Conservation (phyloP, 768 basidiomycete genomes). For the Exsudoporus frostii region DNA sequence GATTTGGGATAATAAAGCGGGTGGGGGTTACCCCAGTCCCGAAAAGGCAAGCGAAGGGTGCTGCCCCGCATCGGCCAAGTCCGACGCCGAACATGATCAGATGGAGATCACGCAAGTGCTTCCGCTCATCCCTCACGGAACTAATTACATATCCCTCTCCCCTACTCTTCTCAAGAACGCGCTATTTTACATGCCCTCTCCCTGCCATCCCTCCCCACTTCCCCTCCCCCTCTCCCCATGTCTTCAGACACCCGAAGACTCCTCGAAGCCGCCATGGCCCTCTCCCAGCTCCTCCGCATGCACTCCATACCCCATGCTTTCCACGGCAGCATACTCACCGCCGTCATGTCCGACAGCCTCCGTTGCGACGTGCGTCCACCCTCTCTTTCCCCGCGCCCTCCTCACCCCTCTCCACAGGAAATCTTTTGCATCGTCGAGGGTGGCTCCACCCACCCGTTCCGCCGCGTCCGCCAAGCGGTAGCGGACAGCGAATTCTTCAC, state of each 20-base stretch:
- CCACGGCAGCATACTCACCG: slow-evolving; percentile 70
- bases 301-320: slow-evolving; percentile 74
- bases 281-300: slow-evolving; percentile 60
- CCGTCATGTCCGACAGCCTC: slow-evolving; percentile 62
- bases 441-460: slow-evolving; percentile 70
- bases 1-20: slow-evolving; percentile 21
- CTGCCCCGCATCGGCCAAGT: slow-evolving; percentile 25
- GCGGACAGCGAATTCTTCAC: slow-evolving; percentile 62
- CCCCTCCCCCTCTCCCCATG: slow-evolving; percentile 39
- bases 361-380: slow-evolving; percentile 57
- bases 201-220: slow-evolving; percentile 25
- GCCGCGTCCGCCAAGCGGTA: slow-evolving; percentile 75
- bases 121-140: slow-evolving; percentile 40
- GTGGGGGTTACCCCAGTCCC: slow-evolving; percentile 18
- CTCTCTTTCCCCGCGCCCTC: not conserved
- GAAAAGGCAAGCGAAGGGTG: not conserved
- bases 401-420: slow-evolving; percentile 50
- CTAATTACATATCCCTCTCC: slow-evolving; percentile 49
- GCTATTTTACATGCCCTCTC: slow-evolving; percentile 52
- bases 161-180: slow-evolving; percentile 38
- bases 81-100: slow-evolving; percentile 13
- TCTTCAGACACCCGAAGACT: slow-evolving; percentile 66
- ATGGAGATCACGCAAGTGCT: not conserved
- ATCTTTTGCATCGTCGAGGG: slow-evolving; percentile 83
- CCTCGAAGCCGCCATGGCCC: slow-evolving; percentile 71